Percentiles rank a stretch among this genome's conserved stretches.
phyloP scores from a whole-genome alignment of 225 moss, liverwort and hornwort genomes.

The Anthoceros angustus region DNA sequence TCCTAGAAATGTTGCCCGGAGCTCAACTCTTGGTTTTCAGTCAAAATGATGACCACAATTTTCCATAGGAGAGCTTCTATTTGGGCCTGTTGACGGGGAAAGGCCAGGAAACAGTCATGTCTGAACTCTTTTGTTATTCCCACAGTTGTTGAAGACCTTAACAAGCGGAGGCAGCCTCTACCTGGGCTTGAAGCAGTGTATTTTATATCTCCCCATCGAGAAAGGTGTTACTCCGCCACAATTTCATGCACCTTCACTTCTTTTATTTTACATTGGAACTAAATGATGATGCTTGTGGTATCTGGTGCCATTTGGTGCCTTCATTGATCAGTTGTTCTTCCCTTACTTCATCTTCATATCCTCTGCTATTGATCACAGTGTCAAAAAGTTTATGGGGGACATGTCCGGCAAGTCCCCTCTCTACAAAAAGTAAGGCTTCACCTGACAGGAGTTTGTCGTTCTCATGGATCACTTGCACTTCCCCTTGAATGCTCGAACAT shows the following conservation, averaged over 20 bases:
- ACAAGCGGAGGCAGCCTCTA: constrained; percentile 67
- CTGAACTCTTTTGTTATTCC: background rate
- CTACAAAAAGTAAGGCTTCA: constrained; percentile 53
- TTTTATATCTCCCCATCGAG: constrained; percentile 60
- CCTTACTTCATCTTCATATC: too few relatives aligned
- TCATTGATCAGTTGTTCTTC: too few relatives aligned
- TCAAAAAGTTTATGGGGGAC: constrained; percentile 54
- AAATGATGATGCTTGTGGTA: background rate
- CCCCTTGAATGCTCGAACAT: background rate
- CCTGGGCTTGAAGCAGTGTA: constrained; percentile 81
- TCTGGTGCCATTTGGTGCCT: too few relatives aligned
- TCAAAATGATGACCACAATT: background rate
- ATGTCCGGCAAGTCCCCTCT: constrained; percentile 68
- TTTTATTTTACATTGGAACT: background rate
- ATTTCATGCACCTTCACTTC: too few relatives aligned
- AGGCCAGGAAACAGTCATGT: background rate
- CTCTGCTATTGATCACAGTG: constrained; percentile 23
- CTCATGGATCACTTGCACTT: background rate
- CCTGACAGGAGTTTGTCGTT: background rate
- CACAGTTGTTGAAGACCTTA: constrained; percentile 77
- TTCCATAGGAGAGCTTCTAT: too few relatives aligned
- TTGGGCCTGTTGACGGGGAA: too few relatives aligned
- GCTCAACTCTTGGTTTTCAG: background rate
- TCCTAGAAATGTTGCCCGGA: background rate
- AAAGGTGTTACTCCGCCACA: constrained; percentile 33